Conservation (phyloP, 768 basidiomycete species). For the Cyathus striatus region DNA sequence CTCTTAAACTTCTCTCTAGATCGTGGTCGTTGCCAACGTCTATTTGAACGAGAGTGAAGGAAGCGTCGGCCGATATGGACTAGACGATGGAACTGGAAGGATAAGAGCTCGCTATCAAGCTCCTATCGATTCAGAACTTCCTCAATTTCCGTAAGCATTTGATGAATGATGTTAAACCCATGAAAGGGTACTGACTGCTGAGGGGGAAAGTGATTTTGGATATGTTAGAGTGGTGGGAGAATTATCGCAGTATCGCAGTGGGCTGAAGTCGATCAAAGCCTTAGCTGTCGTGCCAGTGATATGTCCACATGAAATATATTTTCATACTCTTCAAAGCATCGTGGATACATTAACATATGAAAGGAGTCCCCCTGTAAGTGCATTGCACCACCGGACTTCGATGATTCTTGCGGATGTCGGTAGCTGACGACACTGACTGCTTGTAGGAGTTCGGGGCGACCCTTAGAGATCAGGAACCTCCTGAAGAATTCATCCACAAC, state of each 20-base stretch:
- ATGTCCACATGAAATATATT: constrained; percentile 20
- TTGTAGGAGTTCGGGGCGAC: no score
- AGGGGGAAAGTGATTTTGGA: no score
- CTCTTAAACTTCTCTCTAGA: neutral
- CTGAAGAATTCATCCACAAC: no score
- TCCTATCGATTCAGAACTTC: no score
- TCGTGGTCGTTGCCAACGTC: constrained; percentile 69
- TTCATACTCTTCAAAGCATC: constrained; percentile 20
- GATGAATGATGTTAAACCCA: no score
- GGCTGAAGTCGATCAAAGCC: constrained; percentile 14
- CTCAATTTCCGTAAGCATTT: no score
- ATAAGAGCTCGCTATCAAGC: no score
- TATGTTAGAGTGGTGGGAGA: constrained; percentile 15
- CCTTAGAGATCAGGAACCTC: no score
- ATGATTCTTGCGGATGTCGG: no score
- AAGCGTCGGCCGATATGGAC: constrained; percentile 38
- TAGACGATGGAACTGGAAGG: constrained; percentile 83
- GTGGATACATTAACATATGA: constrained; percentile 10
- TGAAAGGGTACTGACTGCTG: no score
- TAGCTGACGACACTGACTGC: no score
- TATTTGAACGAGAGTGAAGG: constrained; percentile 10
- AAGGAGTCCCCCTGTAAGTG: constrained; percentile 14
- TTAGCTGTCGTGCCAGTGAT: constrained; percentile 8
- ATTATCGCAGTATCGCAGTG: constrained; percentile 13
- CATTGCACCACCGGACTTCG: neutral